Base-by-base conservation (phyloP, 2,329 filamentous ascomycete species). In the Huntiella bhutanensis region DNA sequence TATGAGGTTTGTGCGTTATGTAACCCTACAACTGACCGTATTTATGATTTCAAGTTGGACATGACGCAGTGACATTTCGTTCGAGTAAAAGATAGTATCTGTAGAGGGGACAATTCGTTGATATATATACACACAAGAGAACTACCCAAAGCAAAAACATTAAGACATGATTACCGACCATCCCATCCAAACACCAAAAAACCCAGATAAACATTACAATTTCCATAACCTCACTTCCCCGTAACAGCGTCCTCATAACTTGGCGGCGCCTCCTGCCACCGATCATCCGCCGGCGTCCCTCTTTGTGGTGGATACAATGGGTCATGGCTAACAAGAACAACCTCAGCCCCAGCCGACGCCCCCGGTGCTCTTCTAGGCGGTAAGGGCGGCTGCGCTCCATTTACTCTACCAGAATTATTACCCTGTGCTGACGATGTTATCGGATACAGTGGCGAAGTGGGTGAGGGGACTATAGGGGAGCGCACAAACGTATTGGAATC, bases 241-340 rank as follows among this genome's bases (percentile, higher is more conserved):
- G 85, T 86, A 62, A 95, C 79, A 10, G 85, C 86, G 61, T 95
- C 87, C 61, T 94, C 86, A 57, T 96, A 96, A 56, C 84, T 94
- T 5, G 87, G 87, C 13, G 88, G 87, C n/a, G 85, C 83, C 47
- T 91, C 85, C 32, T 84, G 79, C 52, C 73, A 67, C 0, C 59
- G 57, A 13, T 65, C 60, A 1, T 59, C 67, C 2, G 60, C 64
- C 8, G 58, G 54, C 6, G 61, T 58, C 33, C 69, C 67, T 15
- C 77, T 60, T 54, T 76, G 73, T 3, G 74, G 72, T 12, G 73
- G 74, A 51, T 76, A 77, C 5, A 73, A 57, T 3, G 73, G 66
- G 53, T 75, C 72, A 16, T 60, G 56, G 2, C 60, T 43, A 7
- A 57, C 59, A 8, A 48, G 36, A 33, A 48, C 34, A 57, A 58